phyloP scores from a whole-genome alignment of 176 grass and related monocot genomes.

The Lolium multiflorum region DNA sequence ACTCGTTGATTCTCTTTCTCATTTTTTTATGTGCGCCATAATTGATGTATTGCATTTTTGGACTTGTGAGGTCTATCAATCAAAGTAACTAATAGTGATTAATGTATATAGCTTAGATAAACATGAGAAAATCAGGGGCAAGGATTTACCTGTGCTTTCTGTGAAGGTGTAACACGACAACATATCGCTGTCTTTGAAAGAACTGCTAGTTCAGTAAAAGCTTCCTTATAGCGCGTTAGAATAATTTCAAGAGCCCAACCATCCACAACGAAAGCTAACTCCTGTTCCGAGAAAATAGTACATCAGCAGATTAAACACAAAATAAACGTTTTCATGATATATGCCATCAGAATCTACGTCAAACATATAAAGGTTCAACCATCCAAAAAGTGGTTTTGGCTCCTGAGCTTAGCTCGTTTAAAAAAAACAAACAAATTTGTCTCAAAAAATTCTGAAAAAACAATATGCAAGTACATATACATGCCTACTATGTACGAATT shows the following conservation, averaged over 20 bases:
- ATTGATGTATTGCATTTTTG: neutral
- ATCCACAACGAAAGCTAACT: slow-evolving; percentile 98
- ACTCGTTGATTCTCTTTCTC: neutral
- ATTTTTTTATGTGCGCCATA: neutral
- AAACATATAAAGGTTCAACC: neutral
- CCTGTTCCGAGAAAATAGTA: slow-evolving; percentile 58
- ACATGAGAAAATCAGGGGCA: neutral
- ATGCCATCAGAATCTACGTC: neutral
- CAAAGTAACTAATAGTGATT: slow-evolving; percentile 31
- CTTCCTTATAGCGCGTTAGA: slow-evolving; percentile 68
- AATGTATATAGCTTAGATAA: slow-evolving; percentile 28
- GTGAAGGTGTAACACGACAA: slow-evolving; percentile 97
- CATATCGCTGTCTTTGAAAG: slow-evolving; percentile 94
- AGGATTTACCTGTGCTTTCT: slow-evolving; percentile 91
- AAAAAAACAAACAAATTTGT: no score
- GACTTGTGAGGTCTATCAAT: slow-evolving; percentile 17
- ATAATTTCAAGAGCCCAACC: slow-evolving; percentile 99
- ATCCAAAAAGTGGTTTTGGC: no score
- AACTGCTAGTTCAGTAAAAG: slow-evolving; percentile 86
- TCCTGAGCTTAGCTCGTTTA: no score
- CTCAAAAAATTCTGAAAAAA: no score
- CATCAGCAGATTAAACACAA: slow-evolving; percentile 24
- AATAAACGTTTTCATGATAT: slow-evolving; percentile 3
- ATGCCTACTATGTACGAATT: no score
- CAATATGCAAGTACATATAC: no score